These are phyloP conservation scores for Calonectria crousiana DNA, from an alignment of 2,329 filamentous ascomycete genomes.

Conservation along the genomic window DNA sequence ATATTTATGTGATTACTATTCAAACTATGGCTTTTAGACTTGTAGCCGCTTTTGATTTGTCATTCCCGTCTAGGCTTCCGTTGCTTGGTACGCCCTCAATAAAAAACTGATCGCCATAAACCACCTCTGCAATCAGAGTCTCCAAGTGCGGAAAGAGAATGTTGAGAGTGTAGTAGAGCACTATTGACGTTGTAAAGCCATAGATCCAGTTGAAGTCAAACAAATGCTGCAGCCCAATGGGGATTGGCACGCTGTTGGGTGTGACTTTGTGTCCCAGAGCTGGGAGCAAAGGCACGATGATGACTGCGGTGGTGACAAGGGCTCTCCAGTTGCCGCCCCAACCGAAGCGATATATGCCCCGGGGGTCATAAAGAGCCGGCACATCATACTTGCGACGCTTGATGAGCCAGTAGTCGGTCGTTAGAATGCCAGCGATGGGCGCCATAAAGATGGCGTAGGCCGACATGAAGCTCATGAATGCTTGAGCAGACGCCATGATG, in stretches of 20 bases:
- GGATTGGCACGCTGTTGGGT: neutral
- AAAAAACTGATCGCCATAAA: neutral
- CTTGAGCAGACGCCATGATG: conserved; percentile 46
- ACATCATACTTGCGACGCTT: conserved; percentile 54
- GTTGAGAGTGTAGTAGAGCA: neutral
- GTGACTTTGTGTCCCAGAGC: conserved; percentile 14
- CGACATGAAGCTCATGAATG: conserved; percentile 49
- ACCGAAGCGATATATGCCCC: conserved; percentile 54
- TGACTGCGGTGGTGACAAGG: conserved; percentile 41
- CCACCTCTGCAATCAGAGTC: neutral
- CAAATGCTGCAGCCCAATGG: neutral
- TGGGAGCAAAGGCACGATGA: conserved; percentile 42
- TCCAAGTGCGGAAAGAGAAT: neutral
- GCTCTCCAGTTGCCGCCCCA: conserved; percentile 51
- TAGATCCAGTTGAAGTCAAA: conserved; percentile 9
- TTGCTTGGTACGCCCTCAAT: neutral
- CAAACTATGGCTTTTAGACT: neutral
- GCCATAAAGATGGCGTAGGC: conserved; percentile 52
- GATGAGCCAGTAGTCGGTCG: conserved; percentile 55
- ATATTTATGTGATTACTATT: neutral
- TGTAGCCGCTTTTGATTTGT: neutral
- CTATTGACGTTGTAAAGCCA: neutral
- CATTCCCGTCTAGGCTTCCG: neutral
- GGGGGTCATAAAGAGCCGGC: conserved; percentile 55
- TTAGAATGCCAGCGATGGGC: conserved; percentile 56